phyloP scores from a whole-genome alignment of 257 asterid species.

The Primulina huaijiensis region DNA sequence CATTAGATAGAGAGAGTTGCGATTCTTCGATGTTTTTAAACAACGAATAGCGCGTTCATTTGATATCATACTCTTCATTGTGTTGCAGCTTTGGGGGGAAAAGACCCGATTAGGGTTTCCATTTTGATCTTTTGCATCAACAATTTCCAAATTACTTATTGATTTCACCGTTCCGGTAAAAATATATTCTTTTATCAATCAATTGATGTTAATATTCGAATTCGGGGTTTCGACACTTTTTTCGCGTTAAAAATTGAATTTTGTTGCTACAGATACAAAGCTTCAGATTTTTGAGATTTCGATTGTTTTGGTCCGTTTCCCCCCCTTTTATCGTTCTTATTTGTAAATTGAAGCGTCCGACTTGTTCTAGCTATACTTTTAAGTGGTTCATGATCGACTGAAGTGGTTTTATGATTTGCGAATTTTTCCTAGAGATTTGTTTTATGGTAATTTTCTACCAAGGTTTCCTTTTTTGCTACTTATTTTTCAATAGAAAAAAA shows the following conservation, averaged over 20 bases:
- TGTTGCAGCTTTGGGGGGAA: too few species aligned
- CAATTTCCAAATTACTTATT: not conserved
- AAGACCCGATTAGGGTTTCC: constrained; percentile 23
- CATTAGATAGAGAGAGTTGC: too few species aligned
- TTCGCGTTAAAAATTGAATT: not conserved
- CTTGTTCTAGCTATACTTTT: not conserved
- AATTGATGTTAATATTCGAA: constrained; percentile 2
- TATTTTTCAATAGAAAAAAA: not conserved
- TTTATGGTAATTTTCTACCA: not conserved
- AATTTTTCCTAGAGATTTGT: not conserved
- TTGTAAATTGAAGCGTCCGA: not conserved
- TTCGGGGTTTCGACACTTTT: not conserved
- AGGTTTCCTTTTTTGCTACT: not conserved
- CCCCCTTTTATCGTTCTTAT: not conserved
- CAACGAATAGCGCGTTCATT: too few species aligned
- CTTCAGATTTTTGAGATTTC: not conserved
- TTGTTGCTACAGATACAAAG: too few species aligned
- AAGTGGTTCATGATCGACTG: not conserved
- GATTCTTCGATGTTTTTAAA: too few species aligned
- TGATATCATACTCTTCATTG: too few species aligned
- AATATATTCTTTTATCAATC: not conserved
- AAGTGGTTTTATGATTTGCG: not conserved
- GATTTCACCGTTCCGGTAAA: constrained; percentile 32
- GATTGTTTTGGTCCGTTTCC: not conserved
- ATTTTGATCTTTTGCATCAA: not conserved